phyloP scores from a whole-genome alignment of 2,329 filamentous ascomycete genomes.

The Pseudogymnoascus sp. region DNA sequence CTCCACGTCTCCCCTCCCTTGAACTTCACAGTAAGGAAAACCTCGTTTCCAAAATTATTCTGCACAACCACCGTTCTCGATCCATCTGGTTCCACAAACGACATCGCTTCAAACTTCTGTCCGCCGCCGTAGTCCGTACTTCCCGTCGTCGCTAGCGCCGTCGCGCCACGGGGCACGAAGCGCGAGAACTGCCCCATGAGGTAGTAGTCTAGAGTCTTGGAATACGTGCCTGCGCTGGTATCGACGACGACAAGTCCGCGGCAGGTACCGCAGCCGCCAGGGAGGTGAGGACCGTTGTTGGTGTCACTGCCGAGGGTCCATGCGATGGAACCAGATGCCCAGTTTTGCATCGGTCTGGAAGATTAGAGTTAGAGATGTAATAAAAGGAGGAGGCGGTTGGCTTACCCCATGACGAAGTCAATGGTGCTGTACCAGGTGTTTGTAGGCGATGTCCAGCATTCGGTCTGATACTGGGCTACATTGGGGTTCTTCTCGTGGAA shows the following conservation, averaged over 20 bases:
- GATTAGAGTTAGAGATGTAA: background rate
- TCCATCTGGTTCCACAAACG: slow-evolving; percentile 42
- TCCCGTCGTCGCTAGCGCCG: slow-evolving; percentile 38
- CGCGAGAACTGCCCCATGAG: slow-evolving; percentile 48
- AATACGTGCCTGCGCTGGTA: slow-evolving; percentile 37
- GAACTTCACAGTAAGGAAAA: slow-evolving; percentile 37
- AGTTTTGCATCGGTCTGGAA: slow-evolving; percentile 40
- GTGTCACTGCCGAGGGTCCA: slow-evolving; percentile 42
- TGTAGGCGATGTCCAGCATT: slow-evolving; percentile 41
- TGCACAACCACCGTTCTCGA: slow-evolving; percentile 41
- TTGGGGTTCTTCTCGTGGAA: slow-evolving; percentile 38
- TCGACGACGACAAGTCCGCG: slow-evolving; percentile 53
- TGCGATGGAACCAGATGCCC: slow-evolving; percentile 39
- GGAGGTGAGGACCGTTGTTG: slow-evolving; percentile 39
- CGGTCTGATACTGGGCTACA: slow-evolving; percentile 43
- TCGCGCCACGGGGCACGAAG: slow-evolving; percentile 42
- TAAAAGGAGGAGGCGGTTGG: background rate
- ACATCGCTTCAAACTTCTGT: slow-evolving; percentile 40
- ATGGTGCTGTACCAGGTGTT: slow-evolving; percentile 52
- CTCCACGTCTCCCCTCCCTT: slow-evolving; percentile 36
- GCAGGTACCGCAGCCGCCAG: slow-evolving; percentile 38
- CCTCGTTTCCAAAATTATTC: slow-evolving; percentile 41
- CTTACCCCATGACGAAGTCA: slow-evolving; percentile 42
- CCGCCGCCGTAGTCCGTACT: slow-evolving; percentile 39
- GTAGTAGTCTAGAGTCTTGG: slow-evolving; percentile 45